These are phyloP conservation scores for Mortierella antarctica DNA, from an alignment of 192 early-diverging fungal genomes.

Conservation along the genomic window DNA sequence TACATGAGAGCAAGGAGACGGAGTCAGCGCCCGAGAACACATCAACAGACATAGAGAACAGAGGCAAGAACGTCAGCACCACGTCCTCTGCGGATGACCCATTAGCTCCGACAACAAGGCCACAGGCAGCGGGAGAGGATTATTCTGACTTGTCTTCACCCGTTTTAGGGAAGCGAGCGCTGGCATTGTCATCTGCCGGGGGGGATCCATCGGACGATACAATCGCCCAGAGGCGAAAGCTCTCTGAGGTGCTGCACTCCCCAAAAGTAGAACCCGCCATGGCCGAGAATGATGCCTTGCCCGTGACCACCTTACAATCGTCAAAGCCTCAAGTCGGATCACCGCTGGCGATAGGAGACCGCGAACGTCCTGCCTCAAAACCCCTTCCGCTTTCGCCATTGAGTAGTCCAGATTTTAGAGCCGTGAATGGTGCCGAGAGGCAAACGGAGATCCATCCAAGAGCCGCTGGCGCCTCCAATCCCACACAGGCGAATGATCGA, in stretches of 20 bases:
- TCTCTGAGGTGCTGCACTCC: slow-evolving; percentile 22
- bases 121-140: background rate
- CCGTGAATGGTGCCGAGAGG: background rate
- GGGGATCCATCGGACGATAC: slow-evolving; percentile 15
- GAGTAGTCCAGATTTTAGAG: slow-evolving; percentile 3
- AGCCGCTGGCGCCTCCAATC: too few species aligned
- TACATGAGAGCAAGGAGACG: background rate
- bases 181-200: background rate
- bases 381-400: slow-evolving; percentile 23
- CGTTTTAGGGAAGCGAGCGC: slow-evolving; percentile 37
- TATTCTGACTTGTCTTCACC: slow-evolving; percentile 6
- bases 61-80: background rate
- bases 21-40: background rate
- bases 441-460: background rate
- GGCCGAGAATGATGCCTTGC: slow-evolving; percentile 7
- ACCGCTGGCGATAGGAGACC: background rate
- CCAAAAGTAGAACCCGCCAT: slow-evolving; percentile 20
- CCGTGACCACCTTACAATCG: slow-evolving; percentile 6
- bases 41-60: background rate
- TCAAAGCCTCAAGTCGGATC: slow-evolving; percentile 1
- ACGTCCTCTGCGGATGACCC: too few species aligned
- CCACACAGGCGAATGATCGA: too few species aligned
- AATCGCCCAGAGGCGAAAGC: slow-evolving; percentile 30
- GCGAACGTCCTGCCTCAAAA: background rate
- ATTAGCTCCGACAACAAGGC: too few species aligned